Conservation (phyloP, 2,329 filamentous ascomycete genomes). For the Harringtonia aguacate region DNA sequence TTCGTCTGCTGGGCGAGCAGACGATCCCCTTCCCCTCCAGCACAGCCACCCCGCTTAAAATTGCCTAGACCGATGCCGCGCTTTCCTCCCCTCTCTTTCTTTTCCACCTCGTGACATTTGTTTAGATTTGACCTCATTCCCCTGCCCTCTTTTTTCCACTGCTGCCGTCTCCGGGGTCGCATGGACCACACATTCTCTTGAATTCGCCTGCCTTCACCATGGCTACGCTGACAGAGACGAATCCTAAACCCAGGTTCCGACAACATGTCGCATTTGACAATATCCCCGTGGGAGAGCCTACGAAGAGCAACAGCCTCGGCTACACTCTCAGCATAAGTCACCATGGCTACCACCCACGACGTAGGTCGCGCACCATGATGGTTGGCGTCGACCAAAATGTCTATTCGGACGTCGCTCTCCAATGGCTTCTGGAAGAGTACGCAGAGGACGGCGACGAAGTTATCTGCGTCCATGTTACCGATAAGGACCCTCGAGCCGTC, state of each 20-base stretch:
- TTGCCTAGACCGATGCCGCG: not conserved
- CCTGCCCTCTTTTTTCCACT: not conserved
- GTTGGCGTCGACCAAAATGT: constrained; percentile 85
- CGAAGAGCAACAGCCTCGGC: constrained; percentile 51
- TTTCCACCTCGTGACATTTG: constrained; percentile 1
- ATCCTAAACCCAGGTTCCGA: constrained; percentile 38
- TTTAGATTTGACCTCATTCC: not conserved
- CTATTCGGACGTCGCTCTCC: constrained; percentile 84
- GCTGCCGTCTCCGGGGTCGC: not conserved
- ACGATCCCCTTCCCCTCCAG: constrained; percentile 1
- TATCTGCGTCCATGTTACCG: constrained; percentile 78
- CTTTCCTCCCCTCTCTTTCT: constrained; percentile 1
- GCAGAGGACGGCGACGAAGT: constrained; percentile 92
- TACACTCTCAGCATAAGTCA: constrained; percentile 80
- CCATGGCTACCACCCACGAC: constrained; percentile 70
- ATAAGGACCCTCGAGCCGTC: constrained; percentile 63
- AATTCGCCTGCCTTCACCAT: constrained; percentile 16
- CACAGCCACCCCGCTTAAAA: constrained; percentile 7
- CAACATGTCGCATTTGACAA: constrained; percentile 52
- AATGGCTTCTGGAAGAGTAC: constrained; percentile 85
- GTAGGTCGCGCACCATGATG: constrained; percentile 78
- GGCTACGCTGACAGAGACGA: constrained; percentile 30
- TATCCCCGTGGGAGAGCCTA: constrained; percentile 44
- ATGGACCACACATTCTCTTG: not conserved
- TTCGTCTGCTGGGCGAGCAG: not conserved